phyloP scores from a whole-genome alignment of 169 alveolate species.

The Plasmodium vivax region DNA sequence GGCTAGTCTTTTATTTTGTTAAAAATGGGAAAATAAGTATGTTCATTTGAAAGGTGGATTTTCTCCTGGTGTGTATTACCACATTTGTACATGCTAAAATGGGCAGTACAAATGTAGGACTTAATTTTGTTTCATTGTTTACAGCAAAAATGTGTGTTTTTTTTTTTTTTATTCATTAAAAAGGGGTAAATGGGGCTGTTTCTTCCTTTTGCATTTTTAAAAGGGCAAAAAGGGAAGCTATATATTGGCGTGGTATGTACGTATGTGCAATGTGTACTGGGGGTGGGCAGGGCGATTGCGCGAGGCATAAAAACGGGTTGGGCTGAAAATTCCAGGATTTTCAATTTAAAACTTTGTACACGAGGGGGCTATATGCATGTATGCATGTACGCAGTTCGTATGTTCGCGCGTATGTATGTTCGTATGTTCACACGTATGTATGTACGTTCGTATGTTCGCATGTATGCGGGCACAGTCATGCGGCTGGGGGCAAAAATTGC shows the following conservation, averaged over 20 bases:
- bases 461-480: background rate
- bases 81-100: background rate
- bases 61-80: background rate
- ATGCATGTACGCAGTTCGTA: too few species aligned
- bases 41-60: background rate
- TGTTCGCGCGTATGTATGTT: too few species aligned
- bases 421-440: too few species aligned
- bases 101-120: background rate
- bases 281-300: background rate
- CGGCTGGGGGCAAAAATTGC: background rate
- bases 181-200: background rate
- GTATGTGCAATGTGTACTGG: background rate
- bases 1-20: slow-evolving; percentile 29
- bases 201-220: background rate
- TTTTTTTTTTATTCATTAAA: background rate
- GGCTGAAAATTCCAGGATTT: background rate
- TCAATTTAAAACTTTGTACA: background rate
- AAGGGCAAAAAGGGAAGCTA: background rate
- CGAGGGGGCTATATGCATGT: background rate
- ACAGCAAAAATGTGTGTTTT: background rate
- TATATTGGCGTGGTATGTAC: background rate
- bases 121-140: background rate
- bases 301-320: background rate
- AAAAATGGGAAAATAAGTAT: background rate
- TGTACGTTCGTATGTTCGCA: background rate